A percentile compares a stretch with the other conserved stretches of the same genome.
phyloP scores from a whole-genome alignment of 768 basidiomycete species.

The Auricularia cornea region DNA sequence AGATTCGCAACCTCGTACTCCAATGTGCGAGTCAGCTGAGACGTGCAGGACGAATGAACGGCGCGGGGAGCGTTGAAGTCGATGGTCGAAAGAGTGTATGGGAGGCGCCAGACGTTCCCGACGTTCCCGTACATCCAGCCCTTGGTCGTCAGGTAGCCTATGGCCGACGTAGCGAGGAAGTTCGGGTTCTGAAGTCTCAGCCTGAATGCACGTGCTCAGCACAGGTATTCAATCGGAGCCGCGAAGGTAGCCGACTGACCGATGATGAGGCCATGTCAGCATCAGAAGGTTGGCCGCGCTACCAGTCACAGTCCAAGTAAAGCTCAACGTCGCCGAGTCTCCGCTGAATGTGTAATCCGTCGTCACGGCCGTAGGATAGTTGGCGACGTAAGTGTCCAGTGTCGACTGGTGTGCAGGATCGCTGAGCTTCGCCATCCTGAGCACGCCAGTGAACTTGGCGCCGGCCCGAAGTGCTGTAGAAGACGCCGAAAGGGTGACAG shows the following conservation, averaged over 20 bases:
- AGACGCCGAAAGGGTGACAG: conserved; percentile 21
- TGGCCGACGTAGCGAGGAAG: conserved; percentile 16
- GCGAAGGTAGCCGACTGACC: conserved; percentile 16
- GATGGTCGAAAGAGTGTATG: conserved; percentile 25
- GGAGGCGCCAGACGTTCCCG: conserved; percentile 25
- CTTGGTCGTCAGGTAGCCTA: conserved; percentile 27
- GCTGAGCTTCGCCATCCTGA: conserved; percentile 17
- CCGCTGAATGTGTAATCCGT: conserved; percentile 25
- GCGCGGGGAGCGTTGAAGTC: conserved; percentile 26
- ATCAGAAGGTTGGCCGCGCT: conserved; percentile 22
- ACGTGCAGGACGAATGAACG: conserved; percentile 24
- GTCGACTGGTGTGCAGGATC: conserved; percentile 17
- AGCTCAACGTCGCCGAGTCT: conserved; percentile 22
- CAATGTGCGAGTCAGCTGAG: conserved; percentile 22
- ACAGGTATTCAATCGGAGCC: too few relatives aligned
- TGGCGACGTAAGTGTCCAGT: conserved; percentile 24
- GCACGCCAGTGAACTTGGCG: conserved; percentile 20
- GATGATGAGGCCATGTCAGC: conserved; percentile 29
- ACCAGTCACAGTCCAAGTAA: conserved; percentile 26
- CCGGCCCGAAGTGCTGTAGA: conserved; percentile 16
- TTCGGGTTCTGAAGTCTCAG: conserved; percentile 12
- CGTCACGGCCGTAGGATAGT: conserved; percentile 21
- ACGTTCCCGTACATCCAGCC: conserved; percentile 28
- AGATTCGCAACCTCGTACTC: neutral
- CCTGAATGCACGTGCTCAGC: neutral